phyloP scores from a whole-genome alignment of 2,329 filamentous ascomycete species.

The Colletotrichum sp. region DNA sequence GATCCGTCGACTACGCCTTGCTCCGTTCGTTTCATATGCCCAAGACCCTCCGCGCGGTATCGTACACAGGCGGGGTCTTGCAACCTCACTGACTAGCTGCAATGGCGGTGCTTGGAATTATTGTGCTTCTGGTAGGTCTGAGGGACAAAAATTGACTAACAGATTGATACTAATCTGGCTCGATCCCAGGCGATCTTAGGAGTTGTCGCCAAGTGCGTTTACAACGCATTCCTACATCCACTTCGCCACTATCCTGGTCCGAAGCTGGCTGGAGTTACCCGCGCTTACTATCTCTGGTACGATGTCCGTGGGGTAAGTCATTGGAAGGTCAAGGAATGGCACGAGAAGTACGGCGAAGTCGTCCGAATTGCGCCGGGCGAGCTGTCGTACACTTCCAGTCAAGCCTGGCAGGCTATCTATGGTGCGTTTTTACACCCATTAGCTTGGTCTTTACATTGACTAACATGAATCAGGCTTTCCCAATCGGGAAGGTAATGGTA shows the following conservation, averaged over 20 bases:
- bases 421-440: conserved; percentile 15
- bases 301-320: conserved; percentile 12
- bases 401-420: conserved; percentile 46
- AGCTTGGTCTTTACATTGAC: not conserved
- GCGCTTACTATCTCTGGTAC: conserved; percentile 14
- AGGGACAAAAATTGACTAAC: not conserved
- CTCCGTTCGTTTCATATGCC: not conserved
- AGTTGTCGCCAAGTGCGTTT: conserved; percentile 21
- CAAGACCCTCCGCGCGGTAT: not conserved
- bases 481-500: conserved; percentile 3
- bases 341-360: conserved; percentile 32
- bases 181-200: not conserved
- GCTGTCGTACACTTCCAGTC: conserved; percentile 39
- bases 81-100: not conserved
- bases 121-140: not conserved
- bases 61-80: not conserved
- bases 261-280: conserved; percentile 22
- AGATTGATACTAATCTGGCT: not conserved
- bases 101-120: not conserved
- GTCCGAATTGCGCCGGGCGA: conserved; percentile 44
- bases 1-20: not conserved
- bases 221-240: conserved; percentile 33
- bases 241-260: conserved; percentile 33
- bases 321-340: conserved; percentile 21
- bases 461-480: not conserved